Base-by-base conservation (phyloP, 495 filamentous ascomycete genomes). In the Apiosordaria backusii region DNA sequence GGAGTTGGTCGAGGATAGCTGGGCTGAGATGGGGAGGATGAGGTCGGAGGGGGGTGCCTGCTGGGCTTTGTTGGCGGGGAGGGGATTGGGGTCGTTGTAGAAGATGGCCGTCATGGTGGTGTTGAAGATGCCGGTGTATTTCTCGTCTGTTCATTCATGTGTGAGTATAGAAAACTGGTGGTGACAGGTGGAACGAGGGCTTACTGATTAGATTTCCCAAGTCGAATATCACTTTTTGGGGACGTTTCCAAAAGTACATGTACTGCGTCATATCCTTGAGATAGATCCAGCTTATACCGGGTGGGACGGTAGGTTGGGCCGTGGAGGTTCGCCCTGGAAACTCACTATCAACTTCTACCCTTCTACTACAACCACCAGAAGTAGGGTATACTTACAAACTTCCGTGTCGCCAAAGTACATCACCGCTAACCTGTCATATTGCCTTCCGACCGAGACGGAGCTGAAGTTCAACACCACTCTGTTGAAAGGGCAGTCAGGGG, bases 341-440 rank as follows among this genome's bases (percentile, higher is more conserved):
- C 21, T 23, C 21, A 54, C 21, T 54, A 22, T 19, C 21, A 23
- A 1, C 40, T 55, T 55, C 19, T 55, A 13, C 68, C 70, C 0
- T n/a, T 22, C 3, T 5, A 5, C 18, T 3, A 13, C 54, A 62
- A 18, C 58, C 26, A 18, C 10, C 0, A 15, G 16, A 15, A 16
- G 27, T n/a, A 16, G 26, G 21, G 18, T 15, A 50, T 4, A 72
- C 72, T 65, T 68, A 75, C 89, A 95, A 3, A 97, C 82, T 74
- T 96, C 93, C 21, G 85, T 85, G 74, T 94, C 90, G 18, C 88
- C 89, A 60, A 96, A 80, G 68, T 90, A 96, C 84, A 96, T 88
- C 19, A 90, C 73, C 4, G 87, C 92, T 10, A 97, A 80, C 6
- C 92, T 81, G 71, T 97, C 93, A 77, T 84, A 97, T 69, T 97